These are phyloP conservation scores for Hydnum rufescens DNA, from an alignment of 768 basidiomycete genomes.

Conservation along the genomic window DNA sequence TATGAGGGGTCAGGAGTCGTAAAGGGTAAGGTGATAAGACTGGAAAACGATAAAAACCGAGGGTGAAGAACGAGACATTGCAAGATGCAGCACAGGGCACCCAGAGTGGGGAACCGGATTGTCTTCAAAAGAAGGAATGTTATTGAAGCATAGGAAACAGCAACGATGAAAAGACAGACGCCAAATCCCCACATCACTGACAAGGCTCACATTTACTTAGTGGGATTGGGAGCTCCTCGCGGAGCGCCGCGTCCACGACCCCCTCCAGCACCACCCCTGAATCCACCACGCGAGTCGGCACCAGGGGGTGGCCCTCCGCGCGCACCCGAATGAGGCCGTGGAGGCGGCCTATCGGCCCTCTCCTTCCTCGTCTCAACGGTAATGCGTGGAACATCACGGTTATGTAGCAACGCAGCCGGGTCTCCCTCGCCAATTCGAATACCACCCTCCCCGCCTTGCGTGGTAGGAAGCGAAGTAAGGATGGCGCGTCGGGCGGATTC, in stretches of 20 bases:
- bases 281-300: neutral
- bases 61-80: no score
- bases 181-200: no score
- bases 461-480: conserved; percentile 38
- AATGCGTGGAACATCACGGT: conserved; percentile 24
- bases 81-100: no score
- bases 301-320: neutral
- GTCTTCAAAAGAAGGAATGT: no score
- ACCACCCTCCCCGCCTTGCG: conserved; percentile 77
- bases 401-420: conserved; percentile 19
- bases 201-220: neutral
- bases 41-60: no score
- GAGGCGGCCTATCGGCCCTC: conserved; percentile 51
- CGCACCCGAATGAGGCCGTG: neutral
- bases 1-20: no score
- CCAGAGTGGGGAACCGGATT: no score
- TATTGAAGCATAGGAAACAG: no score
- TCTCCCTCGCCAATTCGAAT: conserved; percentile 51
- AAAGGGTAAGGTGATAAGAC: no score
- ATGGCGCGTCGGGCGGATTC: conserved; percentile 81
- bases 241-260: conserved; percentile 2
- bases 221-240: neutral
- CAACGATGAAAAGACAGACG: no score
- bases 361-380: conserved; percentile 83
- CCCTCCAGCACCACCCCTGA: neutral